A percentile compares a stretch with the other conserved stretches of the same genome.
Evolutionary conservation across 2,329 filamentous ascomycete genomes (phyloP).

Genomic region (Sporothrix brasiliensis): DNA sequence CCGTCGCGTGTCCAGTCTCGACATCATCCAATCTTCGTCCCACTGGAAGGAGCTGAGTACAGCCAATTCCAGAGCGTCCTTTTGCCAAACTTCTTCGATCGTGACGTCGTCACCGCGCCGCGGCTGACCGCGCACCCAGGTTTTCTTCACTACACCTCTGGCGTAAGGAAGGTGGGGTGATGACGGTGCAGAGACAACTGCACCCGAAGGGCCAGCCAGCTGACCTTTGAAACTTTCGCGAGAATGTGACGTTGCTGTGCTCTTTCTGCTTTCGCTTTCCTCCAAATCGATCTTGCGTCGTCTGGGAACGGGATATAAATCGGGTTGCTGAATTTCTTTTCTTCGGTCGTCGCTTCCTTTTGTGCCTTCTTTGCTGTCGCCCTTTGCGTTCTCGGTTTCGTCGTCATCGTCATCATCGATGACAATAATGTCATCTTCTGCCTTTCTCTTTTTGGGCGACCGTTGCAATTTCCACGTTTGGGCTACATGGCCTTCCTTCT

Average conservation of each 20-base stretch:
- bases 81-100: constrained; percentile 83
- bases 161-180: constrained; percentile 47
- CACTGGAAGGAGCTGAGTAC: constrained; percentile 86
- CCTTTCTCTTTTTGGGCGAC: constrained; percentile 30
- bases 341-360: not conserved
- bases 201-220: not conserved
- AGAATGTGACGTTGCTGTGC: not conserved
- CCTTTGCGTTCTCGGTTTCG: not conserved
- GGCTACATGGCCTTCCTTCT: not conserved
- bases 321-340: not conserved
- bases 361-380: not conserved
- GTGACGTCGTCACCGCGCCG: constrained; percentile 74
- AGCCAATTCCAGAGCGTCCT: constrained; percentile 69
- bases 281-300: constrained; percentile 12
- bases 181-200: not conserved
- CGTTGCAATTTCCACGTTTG: constrained; percentile 24
- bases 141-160: constrained; percentile 75
- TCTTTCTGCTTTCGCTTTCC: not conserved
- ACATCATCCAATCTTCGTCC: constrained; percentile 77
- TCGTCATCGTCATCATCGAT: constrained; percentile 28
- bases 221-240: not conserved
- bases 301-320: not conserved
- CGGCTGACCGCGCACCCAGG: constrained; percentile 68
- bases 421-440: constrained; percentile 24
- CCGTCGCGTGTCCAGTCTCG: constrained; percentile 64